phyloP scores from a whole-genome alignment of 495 filamentous ascomycete species.

The Aspergillus avenaceus region DNA sequence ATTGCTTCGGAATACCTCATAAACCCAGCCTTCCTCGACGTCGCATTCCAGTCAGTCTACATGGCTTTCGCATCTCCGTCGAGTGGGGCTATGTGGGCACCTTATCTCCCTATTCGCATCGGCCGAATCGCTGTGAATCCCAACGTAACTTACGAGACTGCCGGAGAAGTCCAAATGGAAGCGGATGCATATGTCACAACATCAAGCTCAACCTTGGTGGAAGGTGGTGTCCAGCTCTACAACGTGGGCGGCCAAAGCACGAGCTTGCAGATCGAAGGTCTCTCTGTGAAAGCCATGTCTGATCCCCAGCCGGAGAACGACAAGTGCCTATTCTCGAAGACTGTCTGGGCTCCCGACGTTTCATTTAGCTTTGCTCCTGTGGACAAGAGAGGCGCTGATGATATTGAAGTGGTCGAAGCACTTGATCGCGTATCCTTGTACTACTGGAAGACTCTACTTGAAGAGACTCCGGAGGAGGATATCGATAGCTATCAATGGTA shows the following conservation, averaged over 20 bases:
- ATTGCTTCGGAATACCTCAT: neutral
- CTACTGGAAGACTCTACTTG: neutral
- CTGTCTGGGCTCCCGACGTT: neutral
- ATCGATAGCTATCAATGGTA: conserved; percentile 4
- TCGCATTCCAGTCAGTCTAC: neutral
- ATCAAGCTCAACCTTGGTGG: no score
- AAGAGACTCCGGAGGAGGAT: neutral
- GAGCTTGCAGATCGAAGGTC: no score
- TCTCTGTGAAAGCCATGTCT: no score
- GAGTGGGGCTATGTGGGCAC: neutral
- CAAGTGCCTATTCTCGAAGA: neutral
- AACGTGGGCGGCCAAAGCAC: no score
- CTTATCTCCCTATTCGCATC: neutral
- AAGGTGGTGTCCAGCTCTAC: no score
- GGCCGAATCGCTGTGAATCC: neutral
- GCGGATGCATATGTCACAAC: no score
- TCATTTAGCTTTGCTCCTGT: neutral
- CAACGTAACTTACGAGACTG: neutral
- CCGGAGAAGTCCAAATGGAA: neutral
- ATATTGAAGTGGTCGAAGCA: neutral
- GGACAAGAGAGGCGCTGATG: neutral
- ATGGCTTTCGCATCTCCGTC: neutral
- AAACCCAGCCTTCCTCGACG: neutral
- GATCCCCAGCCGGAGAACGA: no score
- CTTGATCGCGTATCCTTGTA: neutral